Percentiles rank a stretch among this genome's conserved stretches.
Conservation (phyloP, 352 stramenopile species). For the Hyphochytrium catenoides region DNA sequence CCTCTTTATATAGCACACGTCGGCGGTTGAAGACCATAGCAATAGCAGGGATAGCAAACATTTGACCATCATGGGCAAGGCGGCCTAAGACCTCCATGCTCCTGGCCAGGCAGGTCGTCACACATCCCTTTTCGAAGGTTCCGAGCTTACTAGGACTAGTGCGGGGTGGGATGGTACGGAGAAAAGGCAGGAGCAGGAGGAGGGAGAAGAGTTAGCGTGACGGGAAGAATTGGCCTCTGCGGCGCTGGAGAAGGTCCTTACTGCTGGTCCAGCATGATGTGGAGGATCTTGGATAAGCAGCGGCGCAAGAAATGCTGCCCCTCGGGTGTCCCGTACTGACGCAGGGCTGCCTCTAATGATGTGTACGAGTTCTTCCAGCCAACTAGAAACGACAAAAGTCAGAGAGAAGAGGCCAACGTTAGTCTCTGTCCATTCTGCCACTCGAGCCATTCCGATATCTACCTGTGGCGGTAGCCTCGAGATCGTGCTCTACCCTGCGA, state of each 20-base stretch:
- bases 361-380: conserved; percentile 67
- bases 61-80: conserved; percentile 57
- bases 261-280: conserved; percentile 70
- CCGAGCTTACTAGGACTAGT: conserved; percentile 63
- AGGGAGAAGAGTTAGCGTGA: not conserved
- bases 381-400: no score
- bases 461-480: no score
- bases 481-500: no score
- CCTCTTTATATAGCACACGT: no score
- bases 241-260: conserved; percentile 14
- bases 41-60: no score
- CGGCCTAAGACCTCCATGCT: conserved; percentile 33
- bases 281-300: conserved; percentile 46
- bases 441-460: no score
- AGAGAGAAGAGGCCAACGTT: no score
- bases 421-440: no score
- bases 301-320: conserved; percentile 46
- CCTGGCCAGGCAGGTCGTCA: conserved; percentile 40
- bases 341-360: conserved; percentile 37
- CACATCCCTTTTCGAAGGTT: conserved; percentile 51
- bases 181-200: conserved; percentile 6
- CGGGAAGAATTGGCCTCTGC: no score
- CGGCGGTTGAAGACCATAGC: no score
- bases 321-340: conserved; percentile 33
- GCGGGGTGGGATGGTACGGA: no score